phyloP scores from a whole-genome alignment of 768 basidiomycete species.

The Tylopilus sp. region DNA sequence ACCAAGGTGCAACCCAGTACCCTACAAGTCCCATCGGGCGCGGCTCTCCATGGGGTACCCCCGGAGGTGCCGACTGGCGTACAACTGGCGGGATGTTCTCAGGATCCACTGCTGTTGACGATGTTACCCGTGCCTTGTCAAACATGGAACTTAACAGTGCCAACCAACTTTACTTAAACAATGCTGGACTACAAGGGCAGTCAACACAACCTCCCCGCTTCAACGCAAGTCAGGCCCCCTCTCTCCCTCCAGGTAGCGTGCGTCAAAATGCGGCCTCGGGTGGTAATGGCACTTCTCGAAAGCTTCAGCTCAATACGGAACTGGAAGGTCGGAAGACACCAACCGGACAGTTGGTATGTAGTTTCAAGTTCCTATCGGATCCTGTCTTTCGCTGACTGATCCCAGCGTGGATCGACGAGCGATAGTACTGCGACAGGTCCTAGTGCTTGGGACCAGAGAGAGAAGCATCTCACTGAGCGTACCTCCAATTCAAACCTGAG shows the following conservation, averaged over 20 bases:
- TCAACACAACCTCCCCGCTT: conserved; percentile 68
- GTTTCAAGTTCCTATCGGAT: conserved; percentile 40
- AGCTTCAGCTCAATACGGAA: conserved; percentile 59
- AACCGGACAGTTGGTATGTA: conserved; percentile 47
- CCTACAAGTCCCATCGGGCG: conserved; percentile 59
- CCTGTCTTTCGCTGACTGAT: conserved; percentile 26
- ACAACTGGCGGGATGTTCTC: conserved; percentile 34
- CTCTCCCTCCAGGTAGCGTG: conserved; percentile 38
- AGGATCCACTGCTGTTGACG: conserved; percentile 50
- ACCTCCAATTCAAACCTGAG: conserved; percentile 70
- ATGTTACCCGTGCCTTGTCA: conserved; percentile 72
- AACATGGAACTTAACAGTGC: conserved; percentile 52
- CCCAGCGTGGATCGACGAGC: conserved; percentile 33
- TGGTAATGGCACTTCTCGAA: conserved; percentile 38
- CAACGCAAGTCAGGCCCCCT: conserved; percentile 44
- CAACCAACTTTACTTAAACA: conserved; percentile 28
- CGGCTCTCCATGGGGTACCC: conserved; percentile 61
- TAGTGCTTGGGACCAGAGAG: conserved; percentile 63
- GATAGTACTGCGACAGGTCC: conserved; percentile 34
- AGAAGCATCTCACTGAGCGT: conserved; percentile 52
- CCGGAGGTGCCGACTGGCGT: conserved; percentile 58
- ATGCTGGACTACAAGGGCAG: conserved; percentile 42
- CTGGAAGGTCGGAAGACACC: conserved; percentile 66
- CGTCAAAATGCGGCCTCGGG: conserved; percentile 40
- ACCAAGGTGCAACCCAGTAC: conserved; percentile 36